phyloP scores from a whole-genome alignment of 208 protist species.

The Leishmania arabica region DNA sequence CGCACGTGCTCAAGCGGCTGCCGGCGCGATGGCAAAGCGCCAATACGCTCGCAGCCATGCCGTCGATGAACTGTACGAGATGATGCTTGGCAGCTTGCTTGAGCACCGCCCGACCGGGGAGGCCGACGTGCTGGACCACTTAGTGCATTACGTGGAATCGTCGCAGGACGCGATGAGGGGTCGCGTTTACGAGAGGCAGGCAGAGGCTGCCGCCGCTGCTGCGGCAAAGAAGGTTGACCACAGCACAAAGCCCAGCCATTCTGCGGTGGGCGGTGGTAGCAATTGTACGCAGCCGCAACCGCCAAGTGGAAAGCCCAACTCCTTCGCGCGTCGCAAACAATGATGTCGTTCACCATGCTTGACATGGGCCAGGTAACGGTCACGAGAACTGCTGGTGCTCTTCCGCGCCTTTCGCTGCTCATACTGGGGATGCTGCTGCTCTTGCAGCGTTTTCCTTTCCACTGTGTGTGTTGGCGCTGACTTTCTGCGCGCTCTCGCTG shows the following conservation, averaged over 20 bases:
- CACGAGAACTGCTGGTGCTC: background rate
- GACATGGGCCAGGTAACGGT: no score
- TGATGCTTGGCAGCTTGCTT: conserved; percentile 54
- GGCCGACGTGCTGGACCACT: conserved; percentile 50
- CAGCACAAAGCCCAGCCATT: background rate
- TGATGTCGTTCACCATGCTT: background rate
- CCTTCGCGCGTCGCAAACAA: conserved; percentile 15
- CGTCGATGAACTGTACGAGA: conserved; percentile 69
- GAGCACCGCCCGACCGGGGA: conserved; percentile 40
- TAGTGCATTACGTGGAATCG: conserved; percentile 57
- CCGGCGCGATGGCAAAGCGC: conserved; percentile 15
- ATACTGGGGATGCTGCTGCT: background rate
- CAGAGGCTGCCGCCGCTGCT: conserved; percentile 5
- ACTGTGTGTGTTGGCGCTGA: background rate
- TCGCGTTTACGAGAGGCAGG: conserved; percentile 15
- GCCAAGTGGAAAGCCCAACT: conserved; percentile 16
- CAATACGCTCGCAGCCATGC: conserved; percentile 47
- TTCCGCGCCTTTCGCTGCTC: background rate
- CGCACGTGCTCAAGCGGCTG: background rate
- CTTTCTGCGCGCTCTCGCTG: background rate
- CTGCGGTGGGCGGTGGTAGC: background rate
- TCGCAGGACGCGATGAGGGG: conserved; percentile 25
- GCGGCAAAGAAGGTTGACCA: background rate
- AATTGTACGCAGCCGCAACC: conserved; percentile 11
- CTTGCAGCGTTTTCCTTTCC: background rate